A percentile compares a stretch with the other conserved stretches of the same genome.
phyloP scores from a whole-genome alignment of 805 yeast genomes.

The Spathaspora sp. region DNA sequence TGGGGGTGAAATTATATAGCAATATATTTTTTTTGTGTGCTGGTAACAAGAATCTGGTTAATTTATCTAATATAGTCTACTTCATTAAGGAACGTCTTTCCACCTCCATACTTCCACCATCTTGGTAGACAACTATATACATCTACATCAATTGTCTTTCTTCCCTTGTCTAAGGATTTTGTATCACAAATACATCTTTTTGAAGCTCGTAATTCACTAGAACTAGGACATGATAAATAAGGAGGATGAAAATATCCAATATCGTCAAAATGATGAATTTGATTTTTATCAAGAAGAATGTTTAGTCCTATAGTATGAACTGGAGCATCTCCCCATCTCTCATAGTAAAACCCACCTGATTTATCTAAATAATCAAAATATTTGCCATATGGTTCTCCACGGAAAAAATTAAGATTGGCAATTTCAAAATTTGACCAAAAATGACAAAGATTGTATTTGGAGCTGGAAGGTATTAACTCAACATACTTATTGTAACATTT shows the following conservation, averaged over 20 bases:
- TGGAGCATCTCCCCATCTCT: slow-evolving; percentile 60
- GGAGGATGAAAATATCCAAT: slow-evolving; percentile 43
- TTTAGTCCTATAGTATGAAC: slow-evolving; percentile 38
- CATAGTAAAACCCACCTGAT: slow-evolving; percentile 53
- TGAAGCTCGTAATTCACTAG: slow-evolving; percentile 26
- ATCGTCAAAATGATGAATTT: slow-evolving; percentile 43
- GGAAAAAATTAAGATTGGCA: slow-evolving; percentile 47
- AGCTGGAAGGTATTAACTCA: slow-evolving; percentile 17
- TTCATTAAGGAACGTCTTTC: slow-evolving; percentile 54
- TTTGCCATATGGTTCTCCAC: slow-evolving; percentile 42
- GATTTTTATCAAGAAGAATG: slow-evolving; percentile 30
- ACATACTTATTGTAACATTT: slow-evolving; percentile 18
- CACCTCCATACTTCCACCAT: slow-evolving; percentile 75
- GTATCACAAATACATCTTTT: slow-evolving; percentile 38
- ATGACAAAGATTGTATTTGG: slow-evolving; percentile 52
- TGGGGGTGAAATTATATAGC: neutral
- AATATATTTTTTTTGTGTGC: neutral
- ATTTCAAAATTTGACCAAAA: slow-evolving; percentile 67
- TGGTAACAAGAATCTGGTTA: neutral
- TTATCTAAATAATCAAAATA: slow-evolving; percentile 45
- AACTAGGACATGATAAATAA: slow-evolving; percentile 37
- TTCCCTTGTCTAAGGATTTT: slow-evolving; percentile 10
- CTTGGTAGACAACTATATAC: slow-evolving; percentile 62
- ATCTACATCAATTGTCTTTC: slow-evolving; percentile 34
- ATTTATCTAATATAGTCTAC: slow-evolving; percentile 14